Percentiles rank a stretch among this genome's conserved stretches.
phyloP scores from a whole-genome alignment of 352 stramenopile genomes.

The Pythium utonaiense region DNA sequence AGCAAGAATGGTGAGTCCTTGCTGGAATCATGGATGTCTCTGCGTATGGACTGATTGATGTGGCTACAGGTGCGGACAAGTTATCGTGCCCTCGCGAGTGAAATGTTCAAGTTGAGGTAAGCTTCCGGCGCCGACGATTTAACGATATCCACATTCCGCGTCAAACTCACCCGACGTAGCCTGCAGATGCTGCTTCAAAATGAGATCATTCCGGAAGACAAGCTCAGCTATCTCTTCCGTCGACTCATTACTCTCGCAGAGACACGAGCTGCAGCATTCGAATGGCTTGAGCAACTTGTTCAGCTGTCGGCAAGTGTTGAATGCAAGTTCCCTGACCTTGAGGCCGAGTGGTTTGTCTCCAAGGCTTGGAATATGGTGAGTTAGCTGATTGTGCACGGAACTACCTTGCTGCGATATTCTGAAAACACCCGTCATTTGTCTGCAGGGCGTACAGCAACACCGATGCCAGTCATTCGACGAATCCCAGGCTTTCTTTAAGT shows the following conservation, averaged over 20 bases:
- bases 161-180: constrained; percentile 21
- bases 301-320: constrained; percentile 51
- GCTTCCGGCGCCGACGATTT: too few species aligned
- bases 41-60: not conserved
- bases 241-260: constrained; percentile 52
- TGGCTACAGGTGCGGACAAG: constrained; percentile 40
- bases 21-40: too few species aligned
- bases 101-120: constrained; percentile 65
- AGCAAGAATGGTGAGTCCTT: constrained; percentile 29
- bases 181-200: constrained; percentile 60
- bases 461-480: constrained; percentile 15
- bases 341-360: constrained; percentile 70
- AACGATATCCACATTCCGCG: too few species aligned
- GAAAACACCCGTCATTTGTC: not conserved
- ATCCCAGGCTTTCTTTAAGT: constrained; percentile 23
- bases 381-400: constrained; percentile 7
- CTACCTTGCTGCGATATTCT: too few species aligned
- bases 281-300: constrained; percentile 66
- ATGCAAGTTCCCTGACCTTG: constrained; percentile 36
- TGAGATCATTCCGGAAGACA: constrained; percentile 25
- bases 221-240: constrained; percentile 60
- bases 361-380: constrained; percentile 77
- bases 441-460: constrained; percentile 25
- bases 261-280: constrained; percentile 33
- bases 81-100: constrained; percentile 50